phyloP scores from a whole-genome alignment of 495 filamentous ascomycete species.

The Poronia punctata region DNA sequence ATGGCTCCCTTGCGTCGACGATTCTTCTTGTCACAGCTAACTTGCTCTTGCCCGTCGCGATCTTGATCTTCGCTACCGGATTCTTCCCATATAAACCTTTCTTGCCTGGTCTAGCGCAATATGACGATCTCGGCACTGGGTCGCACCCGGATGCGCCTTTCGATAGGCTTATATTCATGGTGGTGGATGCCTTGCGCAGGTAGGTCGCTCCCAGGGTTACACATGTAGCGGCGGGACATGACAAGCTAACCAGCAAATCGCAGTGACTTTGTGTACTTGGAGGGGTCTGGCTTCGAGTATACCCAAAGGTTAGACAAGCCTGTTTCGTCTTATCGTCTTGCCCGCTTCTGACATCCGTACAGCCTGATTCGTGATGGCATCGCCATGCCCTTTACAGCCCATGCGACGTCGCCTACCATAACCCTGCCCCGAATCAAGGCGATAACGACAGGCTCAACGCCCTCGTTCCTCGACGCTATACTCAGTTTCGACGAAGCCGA shows the following conservation, averaged over 20 bases:
- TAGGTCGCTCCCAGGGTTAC: conserved; percentile 28
- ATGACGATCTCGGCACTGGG: conserved; percentile 42
- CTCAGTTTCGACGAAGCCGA: conserved; percentile 95
- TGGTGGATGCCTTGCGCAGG: conserved; percentile 91
- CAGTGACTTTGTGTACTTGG: conserved; percentile 91
- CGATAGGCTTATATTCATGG: conserved; percentile 92
- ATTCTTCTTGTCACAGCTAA: conserved; percentile 59
- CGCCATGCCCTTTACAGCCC: conserved; percentile 88
- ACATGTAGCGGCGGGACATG: not conserved
- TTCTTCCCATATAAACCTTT: conserved; percentile 98
- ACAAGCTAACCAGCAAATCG: conserved; percentile 6
- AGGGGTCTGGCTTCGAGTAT: conserved; percentile 75
- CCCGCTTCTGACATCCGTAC: conserved; percentile 14
- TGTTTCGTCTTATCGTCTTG: not conserved
- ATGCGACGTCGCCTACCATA: conserved; percentile 93
- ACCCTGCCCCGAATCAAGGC: conserved; percentile 98
- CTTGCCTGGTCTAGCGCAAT: conserved; percentile 70
- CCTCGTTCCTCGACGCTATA: conserved; percentile 94
- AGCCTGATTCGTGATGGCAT: conserved; percentile 78
- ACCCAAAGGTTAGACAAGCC: conserved; percentile 66
- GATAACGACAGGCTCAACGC: conserved; percentile 92
- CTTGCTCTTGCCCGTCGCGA: conserved; percentile 65
- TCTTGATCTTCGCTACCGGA: conserved; percentile 78
- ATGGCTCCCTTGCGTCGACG: conserved; percentile 29
- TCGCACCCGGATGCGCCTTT: conserved; percentile 59